These are phyloP conservation scores for Hyparrhenia diplandra DNA, from an alignment of 176 grass and related monocot genomes.

Conservation along the genomic window DNA sequence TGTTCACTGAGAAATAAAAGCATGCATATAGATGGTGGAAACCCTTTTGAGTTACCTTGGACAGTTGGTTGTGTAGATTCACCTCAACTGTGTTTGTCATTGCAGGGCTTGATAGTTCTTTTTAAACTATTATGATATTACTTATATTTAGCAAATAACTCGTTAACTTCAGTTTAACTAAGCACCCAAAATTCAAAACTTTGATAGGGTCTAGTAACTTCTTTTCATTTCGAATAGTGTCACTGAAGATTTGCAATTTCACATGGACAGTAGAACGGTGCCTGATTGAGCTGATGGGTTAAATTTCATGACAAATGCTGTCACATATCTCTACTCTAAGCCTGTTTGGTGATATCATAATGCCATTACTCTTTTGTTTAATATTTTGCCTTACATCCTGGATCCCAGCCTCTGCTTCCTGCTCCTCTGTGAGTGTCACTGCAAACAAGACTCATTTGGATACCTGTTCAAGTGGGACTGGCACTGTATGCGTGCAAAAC, in stretches of 20 bases:
- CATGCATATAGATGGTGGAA: neutral
- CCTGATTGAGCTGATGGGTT: neutral
- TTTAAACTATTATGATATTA: neutral
- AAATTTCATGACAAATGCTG: neutral
- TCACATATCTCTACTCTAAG: conserved; percentile 12
- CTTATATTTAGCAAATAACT: neutral
- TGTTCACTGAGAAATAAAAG: neutral
- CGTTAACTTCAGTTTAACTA: neutral
- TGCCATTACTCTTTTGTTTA: neutral
- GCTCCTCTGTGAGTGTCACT: conserved; percentile 11
- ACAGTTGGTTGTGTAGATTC: neutral
- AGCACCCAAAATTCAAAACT: neutral
- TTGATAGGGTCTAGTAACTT: neutral
- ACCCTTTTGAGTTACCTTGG: neutral
- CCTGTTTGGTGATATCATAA: neutral
- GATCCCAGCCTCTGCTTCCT: conserved; percentile 26
- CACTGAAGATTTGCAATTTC: neutral
- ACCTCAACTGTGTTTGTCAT: neutral
- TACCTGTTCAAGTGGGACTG: conserved; percentile 37
- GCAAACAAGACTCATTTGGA: conserved; percentile 28
- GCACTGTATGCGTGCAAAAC: conserved; percentile 28
- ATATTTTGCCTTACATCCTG: neutral
- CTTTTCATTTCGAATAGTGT: neutral
- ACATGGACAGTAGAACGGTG: neutral
- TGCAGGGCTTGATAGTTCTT: neutral